phyloP scores from a whole-genome alignment of 495 filamentous ascomycete species.

The Aspergillus indologenus region DNA sequence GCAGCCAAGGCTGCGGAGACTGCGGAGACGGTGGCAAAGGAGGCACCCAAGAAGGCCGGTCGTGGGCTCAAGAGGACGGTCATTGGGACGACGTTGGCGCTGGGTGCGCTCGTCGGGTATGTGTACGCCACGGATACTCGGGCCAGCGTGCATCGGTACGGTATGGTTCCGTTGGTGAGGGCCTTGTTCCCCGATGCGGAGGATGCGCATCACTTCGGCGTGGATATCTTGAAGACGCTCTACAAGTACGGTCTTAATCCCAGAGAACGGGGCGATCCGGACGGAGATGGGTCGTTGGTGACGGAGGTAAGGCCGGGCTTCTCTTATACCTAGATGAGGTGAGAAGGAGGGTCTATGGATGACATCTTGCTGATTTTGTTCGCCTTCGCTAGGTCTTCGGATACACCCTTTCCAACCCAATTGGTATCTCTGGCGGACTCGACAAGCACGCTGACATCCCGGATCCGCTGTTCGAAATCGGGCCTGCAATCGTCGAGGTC shows the following conservation, averaged over 20 bases:
- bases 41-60: constrained; percentile 33
- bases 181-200: constrained; percentile 78
- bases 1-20: constrained; percentile 18
- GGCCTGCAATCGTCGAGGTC: constrained; percentile 81
- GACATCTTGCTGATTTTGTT: background rate
- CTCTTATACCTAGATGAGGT: background rate
- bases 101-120: constrained; percentile 55
- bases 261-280: constrained; percentile 64
- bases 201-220: constrained; percentile 80
- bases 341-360: background rate
- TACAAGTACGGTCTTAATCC: constrained; percentile 61
- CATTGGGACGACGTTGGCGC: constrained; percentile 53
- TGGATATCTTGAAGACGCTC: constrained; percentile 54
- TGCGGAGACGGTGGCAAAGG: constrained; percentile 25
- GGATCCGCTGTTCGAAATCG: constrained; percentile 74
- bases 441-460: constrained; percentile 92
- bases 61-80: constrained; percentile 44
- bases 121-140: constrained; percentile 88
- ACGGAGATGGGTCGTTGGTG: constrained; percentile 48
- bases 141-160: constrained; percentile 76
- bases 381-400: constrained; percentile 63
- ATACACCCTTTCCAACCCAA: constrained; percentile 72
- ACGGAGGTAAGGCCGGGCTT: constrained; percentile 45
- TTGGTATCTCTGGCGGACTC: constrained; percentile 88
- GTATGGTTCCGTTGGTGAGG: constrained; percentile 72